phyloP scores from a whole-genome alignment of 1,284 basidiomycete species.

The Exobasidium cylindrosporum region DNA sequence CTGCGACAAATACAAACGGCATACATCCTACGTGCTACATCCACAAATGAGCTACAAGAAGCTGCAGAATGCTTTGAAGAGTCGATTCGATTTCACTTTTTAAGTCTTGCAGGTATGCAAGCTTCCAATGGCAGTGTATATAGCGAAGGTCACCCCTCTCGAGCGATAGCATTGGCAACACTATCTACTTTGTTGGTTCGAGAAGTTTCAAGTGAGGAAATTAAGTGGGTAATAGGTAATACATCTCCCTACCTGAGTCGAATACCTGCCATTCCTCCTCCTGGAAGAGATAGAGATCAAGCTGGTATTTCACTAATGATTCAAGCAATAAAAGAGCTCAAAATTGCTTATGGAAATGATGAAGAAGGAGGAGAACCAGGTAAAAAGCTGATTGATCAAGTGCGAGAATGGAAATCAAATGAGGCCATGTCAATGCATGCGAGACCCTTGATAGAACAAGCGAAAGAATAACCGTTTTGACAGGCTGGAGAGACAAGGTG shows the following conservation, averaged over 20 bases:
- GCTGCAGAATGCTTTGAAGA: constrained; percentile 26
- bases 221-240: neutral
- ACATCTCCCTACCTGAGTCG: neutral
- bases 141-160: constrained; percentile 69
- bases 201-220: constrained; percentile 60
- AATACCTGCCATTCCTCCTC: neutral
- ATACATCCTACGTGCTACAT: constrained; percentile 59
- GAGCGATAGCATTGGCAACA: constrained; percentile 73
- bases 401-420: constrained; percentile 1
- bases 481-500: no score
- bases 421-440: no score
- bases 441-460: no score
- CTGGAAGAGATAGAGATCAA: neutral
- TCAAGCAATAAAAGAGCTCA: constrained; percentile 6
- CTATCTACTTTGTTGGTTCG: constrained; percentile 75
- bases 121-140: constrained; percentile 59
- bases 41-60: neutral
- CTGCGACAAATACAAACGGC: constrained; percentile 68
- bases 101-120: constrained; percentile 63
- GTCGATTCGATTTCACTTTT: constrained; percentile 57
- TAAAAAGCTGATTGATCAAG: neutral
- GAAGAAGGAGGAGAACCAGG: constrained; percentile 1
- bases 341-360: neutral
- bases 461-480: no score
- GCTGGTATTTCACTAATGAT: neutral